Evolutionary conservation across 176 grass and related monocot genomes (phyloP).

Genomic region (Areca catechu): DNA sequence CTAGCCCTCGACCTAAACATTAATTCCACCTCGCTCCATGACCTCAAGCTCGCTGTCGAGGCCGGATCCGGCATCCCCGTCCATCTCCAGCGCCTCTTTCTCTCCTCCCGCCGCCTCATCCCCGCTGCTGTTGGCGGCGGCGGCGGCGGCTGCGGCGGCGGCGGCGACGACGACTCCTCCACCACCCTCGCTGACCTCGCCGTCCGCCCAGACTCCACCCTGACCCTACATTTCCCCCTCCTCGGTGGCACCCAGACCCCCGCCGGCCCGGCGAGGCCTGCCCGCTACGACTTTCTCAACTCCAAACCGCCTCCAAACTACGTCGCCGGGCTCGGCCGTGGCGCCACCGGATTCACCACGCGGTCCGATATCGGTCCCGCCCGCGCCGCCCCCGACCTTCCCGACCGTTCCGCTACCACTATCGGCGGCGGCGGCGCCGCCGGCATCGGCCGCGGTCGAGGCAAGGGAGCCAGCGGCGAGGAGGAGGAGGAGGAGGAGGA

Average conservation of each 20-base stretch:
- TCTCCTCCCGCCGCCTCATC: conserved; percentile 31
- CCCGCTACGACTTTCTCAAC: conserved; percentile 75
- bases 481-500: conserved; percentile 59
- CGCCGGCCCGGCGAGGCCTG: conserved; percentile 25
- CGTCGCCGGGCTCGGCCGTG: conserved; percentile 79
- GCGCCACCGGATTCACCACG: conserved; percentile 93
- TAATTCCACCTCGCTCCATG: conserved; percentile 21
- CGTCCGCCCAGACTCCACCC: conserved; percentile 17
- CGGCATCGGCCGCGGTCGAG: conserved; percentile 52
- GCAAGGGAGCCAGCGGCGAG: conserved; percentile 60
- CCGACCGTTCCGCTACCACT: conserved; percentile 56
- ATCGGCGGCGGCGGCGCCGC: conserved; percentile 17
- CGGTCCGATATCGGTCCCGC: conserved; percentile 86
- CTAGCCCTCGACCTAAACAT: conserved; percentile 30
- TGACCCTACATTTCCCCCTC: conserved; percentile 21
- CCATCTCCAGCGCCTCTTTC: conserved; percentile 29
- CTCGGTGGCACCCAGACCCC: conserved; percentile 45
- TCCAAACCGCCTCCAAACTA: conserved; percentile 82
- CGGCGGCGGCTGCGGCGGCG: too few species aligned
- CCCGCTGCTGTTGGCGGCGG: conserved; percentile 7
- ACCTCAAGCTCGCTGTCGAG: conserved; percentile 23
- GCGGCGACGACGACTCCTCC: conserved; percentile 1
- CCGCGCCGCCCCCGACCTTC: conserved; percentile 77
- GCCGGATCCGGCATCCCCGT: conserved; percentile 10
- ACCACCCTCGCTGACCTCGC: conserved; percentile 17